Evolutionary conservation across 495 filamentous ascomycete species (phyloP), one percentile per base, ranked within the genome.

Genomic region (Pseudomonodictys pantanalensis): DNA sequence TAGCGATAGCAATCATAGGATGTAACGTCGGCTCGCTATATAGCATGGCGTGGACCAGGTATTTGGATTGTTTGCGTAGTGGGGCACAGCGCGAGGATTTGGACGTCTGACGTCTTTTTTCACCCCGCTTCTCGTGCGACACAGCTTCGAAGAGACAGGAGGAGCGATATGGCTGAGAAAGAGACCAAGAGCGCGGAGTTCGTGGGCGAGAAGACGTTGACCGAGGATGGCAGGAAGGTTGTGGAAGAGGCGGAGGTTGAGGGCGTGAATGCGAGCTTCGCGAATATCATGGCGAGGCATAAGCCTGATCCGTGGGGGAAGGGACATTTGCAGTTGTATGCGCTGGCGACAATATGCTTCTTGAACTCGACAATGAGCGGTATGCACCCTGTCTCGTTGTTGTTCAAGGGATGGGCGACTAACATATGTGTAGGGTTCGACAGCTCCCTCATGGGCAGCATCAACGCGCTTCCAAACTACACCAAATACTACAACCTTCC

Each of bases 401-500:
- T 23, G 1, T 2, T 22, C 24, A 11, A 26, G 22, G 8, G 8
- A 35, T 23, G 24, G 25, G 17, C 35, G 44, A 26, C 29, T 25
- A 0, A 15, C 1, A 23, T 30, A 7, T n/a, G n/a, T n/a, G n/a
- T 35, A 63, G 62, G 62, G 7, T 65, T 53, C 39, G 62, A 65
- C 29, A 32, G 42, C 29, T 60, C 56, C 12, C 29, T 65, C 6
- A 65, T 65, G 62, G 62, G 62, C 49, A 48, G 38, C 38, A 65
- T 65, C 22, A 65, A 65, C 28, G 62, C 48, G 10, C 48, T 65
- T 11, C 30, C 53, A 35, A 60, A 55, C 50, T 65, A 55, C 48
- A 65, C 62, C 17, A 65, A 20, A 18, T 65, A 65, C 45, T 65
- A 50, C 24, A 33, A 52, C 30, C 51, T 65, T 17, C 62, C 62